Base-by-base conservation (phyloP, 1,284 basidiomycete genomes). In the Cutaneotrichosporon daszewskae region DNA sequence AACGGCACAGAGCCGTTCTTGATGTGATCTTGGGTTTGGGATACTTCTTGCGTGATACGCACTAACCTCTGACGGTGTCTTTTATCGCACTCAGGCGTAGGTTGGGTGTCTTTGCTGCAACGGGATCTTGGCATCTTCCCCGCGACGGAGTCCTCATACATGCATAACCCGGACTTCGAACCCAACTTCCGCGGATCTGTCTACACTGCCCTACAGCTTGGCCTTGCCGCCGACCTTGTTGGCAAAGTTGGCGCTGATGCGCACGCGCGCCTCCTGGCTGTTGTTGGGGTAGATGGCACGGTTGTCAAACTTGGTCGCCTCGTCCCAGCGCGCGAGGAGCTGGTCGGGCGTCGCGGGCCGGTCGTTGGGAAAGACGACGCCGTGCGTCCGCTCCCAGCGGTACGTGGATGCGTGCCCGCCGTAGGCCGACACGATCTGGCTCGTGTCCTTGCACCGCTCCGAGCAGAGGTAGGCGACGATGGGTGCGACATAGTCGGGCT, bases 381-480 rank as follows among this genome's bases (percentile, higher is more conserved):
- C 95, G 20, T 84, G 85, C 9, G 89, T 77, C 27, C 91, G 82
- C 72, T 98, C 86, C 92, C 94, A 98, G 54, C 94, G 79, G 36
- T 87, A 84, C 64, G 91, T 82, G 7, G 88, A 87, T 8, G 87
- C 84, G 86, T 89, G 96, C 2, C 94, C 95, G 31, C 87, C 94
- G 16, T 80, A 82, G 28, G 94, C 80, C 71, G 97, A 92, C 66
- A 92, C 92, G 40, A 98, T 69, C 19, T 75, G 74, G 18, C 87
- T 85, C 14, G 84, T 82, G 25, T 83, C 83, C 43, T 84, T 77
- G 25, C 78, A 78, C 59, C 88, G 78, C 68, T 84, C 79, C 62
- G 88, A 92, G 9, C 81, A 84, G 26, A 99, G 78, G 71, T 85
- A 98, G 3, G 90, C 92, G 25, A 96, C 89, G 40, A 96, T 69